Evolutionary conservation across 2,329 filamentous ascomycete species (phyloP).

Genomic region (Aspergillus chevalieri): DNA sequence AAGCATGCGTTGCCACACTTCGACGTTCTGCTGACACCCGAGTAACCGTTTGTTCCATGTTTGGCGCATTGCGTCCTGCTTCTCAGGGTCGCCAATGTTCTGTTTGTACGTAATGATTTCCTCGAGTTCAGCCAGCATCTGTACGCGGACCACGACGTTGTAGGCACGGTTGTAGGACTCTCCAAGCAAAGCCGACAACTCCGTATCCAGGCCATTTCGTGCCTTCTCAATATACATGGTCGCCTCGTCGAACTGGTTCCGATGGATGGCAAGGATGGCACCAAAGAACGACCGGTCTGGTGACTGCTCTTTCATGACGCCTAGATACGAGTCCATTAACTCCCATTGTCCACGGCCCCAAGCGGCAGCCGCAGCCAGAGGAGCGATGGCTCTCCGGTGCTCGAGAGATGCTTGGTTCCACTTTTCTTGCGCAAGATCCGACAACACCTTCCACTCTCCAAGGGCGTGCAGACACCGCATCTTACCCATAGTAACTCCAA

Average conservation of each 20-base stretch:
- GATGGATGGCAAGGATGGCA: slow-evolving; percentile 87
- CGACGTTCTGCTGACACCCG: slow-evolving; percentile 92
- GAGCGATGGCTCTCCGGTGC: slow-evolving; percentile 83
- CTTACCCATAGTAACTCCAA: slow-evolving; percentile 98
- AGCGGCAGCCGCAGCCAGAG: slow-evolving; percentile 86
- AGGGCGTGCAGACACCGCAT: slow-evolving; percentile 97
- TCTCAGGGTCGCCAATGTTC: slow-evolving; percentile 68
- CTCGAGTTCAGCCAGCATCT: slow-evolving; percentile 97
- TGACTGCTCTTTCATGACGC: slow-evolving; percentile 87
- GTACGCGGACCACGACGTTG: slow-evolving; percentile 92
- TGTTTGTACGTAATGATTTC: slow-evolving; percentile 99
- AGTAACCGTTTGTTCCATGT: slow-evolving; percentile 96
- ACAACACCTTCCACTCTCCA: slow-evolving; percentile 93
- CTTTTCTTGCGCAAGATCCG: slow-evolving; percentile 80
- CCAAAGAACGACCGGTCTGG: slow-evolving; percentile 97
- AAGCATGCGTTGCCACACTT: slow-evolving; percentile 98
- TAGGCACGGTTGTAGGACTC: slow-evolving; percentile 98
- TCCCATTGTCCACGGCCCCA: slow-evolving; percentile 98
- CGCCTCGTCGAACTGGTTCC: slow-evolving; percentile 91
- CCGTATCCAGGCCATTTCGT: slow-evolving; percentile 87
- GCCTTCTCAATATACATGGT: slow-evolving; percentile 85
- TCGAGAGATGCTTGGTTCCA: slow-evolving; percentile 88
- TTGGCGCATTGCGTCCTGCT: slow-evolving; percentile 80
- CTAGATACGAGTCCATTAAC: slow-evolving; percentile 93
- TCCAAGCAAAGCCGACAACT: slow-evolving; percentile 91